phyloP scores from a whole-genome alignment of 441 rosid genomes.

The Brassica balearica region DNA sequence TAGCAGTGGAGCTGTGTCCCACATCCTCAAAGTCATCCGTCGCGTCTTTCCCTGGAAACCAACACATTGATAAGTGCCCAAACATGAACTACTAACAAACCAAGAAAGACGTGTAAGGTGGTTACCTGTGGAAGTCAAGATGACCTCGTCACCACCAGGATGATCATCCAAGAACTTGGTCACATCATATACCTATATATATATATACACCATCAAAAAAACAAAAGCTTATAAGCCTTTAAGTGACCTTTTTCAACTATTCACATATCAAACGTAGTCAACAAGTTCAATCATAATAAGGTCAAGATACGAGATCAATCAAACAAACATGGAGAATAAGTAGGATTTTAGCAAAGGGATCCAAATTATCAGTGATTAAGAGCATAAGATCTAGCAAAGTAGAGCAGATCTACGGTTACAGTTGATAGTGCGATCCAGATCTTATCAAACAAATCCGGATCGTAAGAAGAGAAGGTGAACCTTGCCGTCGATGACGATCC shows the following conservation, averaged over 20 bases:
- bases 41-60: slow-evolving; percentile 78
- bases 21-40: slow-evolving; percentile 95
- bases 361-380: not conserved
- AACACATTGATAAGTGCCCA: too few relatives aligned
- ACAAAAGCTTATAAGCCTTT: not conserved
- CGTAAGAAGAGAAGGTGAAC: not conserved
- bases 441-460: not conserved
- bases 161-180: slow-evolving; percentile 96
- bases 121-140: slow-evolving; percentile 73
- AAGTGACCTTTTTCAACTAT: not conserved
- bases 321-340: not conserved
- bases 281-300: not conserved
- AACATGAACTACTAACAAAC: not conserved
- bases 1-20: slow-evolving; percentile 85
- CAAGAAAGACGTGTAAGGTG: not conserved
- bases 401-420: slow-evolving; percentile 28
- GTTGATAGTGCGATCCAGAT: not conserved
- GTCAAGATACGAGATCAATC: not conserved
- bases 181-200: slow-evolving; percentile 78
- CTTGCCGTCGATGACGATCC: slow-evolving; percentile 14
- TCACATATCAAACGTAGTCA: not conserved
- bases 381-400: not conserved
- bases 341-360: slow-evolving; percentile 12
- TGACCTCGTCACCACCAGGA: slow-evolving; percentile 97
- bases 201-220: not conserved